Evolutionary conservation across 345 rosid species (phyloP).

Genomic region (Sisymbrium irio): DNA sequence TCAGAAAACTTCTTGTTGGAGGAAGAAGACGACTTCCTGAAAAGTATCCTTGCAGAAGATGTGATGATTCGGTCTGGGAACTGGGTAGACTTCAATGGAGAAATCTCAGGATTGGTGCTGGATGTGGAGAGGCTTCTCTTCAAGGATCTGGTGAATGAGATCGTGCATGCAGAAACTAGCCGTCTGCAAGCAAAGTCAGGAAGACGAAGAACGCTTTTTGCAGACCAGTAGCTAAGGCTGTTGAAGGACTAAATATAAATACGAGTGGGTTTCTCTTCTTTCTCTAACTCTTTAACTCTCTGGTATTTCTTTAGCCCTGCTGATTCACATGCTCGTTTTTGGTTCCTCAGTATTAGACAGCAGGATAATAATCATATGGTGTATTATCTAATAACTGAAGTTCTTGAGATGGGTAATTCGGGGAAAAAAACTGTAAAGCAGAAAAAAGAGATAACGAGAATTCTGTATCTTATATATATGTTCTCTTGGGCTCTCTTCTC

Average conservation of each 20-base stretch:
- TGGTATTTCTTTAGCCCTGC: not conserved
- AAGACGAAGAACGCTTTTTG: slow-evolving; percentile 60
- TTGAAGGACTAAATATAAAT: slow-evolving; percentile 9
- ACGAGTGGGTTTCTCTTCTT: slow-evolving; percentile 13
- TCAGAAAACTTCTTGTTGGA: slow-evolving; percentile 38
- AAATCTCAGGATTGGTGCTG: slow-evolving; percentile 58
- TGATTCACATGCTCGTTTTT: slow-evolving; percentile 3
- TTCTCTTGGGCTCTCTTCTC: not conserved
- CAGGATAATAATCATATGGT: slow-evolving; percentile 3
- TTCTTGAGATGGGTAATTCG: slow-evolving; percentile 11
- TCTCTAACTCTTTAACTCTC: slow-evolving; percentile 17
- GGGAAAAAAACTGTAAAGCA: not conserved
- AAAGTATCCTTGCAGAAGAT: slow-evolving; percentile 59
- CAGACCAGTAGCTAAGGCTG: slow-evolving; percentile 40
- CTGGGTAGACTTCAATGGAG: slow-evolving; percentile 58
- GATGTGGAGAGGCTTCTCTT: slow-evolving; percentile 78
- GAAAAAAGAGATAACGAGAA: not conserved
- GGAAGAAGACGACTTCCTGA: slow-evolving; percentile 61
- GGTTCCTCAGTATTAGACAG: not conserved
- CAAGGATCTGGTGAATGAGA: slow-evolving; percentile 81
- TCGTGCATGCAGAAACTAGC: slow-evolving; percentile 50
- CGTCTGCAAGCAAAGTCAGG: slow-evolving; percentile 42
- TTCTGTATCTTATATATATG: not conserved
- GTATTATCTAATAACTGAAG: slow-evolving; percentile 23
- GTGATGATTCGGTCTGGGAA: slow-evolving; percentile 57